Base-by-base conservation (phyloP, 805 yeast genomes). In the Candida succiphila region DNA sequence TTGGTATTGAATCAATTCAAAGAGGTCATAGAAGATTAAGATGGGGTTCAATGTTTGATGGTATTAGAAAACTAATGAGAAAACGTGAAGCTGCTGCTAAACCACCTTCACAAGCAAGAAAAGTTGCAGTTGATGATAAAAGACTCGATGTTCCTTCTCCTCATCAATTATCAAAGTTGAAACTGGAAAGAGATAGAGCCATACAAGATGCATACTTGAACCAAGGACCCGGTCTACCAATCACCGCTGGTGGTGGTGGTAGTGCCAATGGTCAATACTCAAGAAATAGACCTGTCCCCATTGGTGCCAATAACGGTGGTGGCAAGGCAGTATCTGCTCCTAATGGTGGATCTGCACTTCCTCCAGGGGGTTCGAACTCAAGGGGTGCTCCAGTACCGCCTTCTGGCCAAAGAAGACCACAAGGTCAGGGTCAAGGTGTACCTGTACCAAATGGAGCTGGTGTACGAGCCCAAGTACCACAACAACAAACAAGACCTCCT, bases 41-140 rank as follows among this genome's bases (percentile, higher is more conserved):
- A 42, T 92, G 96, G 96, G 95, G 95, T 0, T 82, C 95, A 35
- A 82, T 92, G 85, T 85, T 92, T 62, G 98, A 92, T 52, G 96
- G 95, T 1, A 79, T 92, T 61, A 68, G 96, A 37, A 87, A 87
- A 57, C 66, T 81, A 44, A 85, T 88, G 79, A 75, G 85, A 44
- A 88, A 88, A 52, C 68, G 97, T 29, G 98, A 92, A 54, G 75
- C 68, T 45, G 73, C 76, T 4, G 78, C 81, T 15, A 69, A 71
- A 41, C 83, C 82, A 15, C 67, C 67, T 32, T 63, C 63, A 7
- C 60, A 52, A 29, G 44, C 58, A 4, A 47, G 59, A 21, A 52
- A 61, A 39, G 33, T 34, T 8, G 44, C 41, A n/a, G 35, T 30
- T 19, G 59, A 52, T 17, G 45, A 45, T 4, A 52, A 46, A 32